Evolutionary conservation across 352 stramenopile species (phyloP), one percentile per base, ranked within the genome.

Genomic region (Pythium dissimile): DNA sequence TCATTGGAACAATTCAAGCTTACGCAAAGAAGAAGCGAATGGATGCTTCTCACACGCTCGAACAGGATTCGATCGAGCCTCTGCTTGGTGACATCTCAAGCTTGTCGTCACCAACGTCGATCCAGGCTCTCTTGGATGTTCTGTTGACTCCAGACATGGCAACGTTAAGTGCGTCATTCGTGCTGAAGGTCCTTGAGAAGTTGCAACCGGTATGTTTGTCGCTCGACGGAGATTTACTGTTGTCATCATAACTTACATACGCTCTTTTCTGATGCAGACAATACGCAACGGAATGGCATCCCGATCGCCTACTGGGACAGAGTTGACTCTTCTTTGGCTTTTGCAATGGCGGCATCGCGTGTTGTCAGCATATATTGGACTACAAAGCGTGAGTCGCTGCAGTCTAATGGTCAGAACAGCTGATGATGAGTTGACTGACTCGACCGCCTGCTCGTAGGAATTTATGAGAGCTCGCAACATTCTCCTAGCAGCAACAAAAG

Each of bases 81-180:
- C 42, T 93, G 13, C 59, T 94, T 30, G 77, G 81, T 24, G 77
- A 89, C 21, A 90, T 94, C 23, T 58, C 57, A n/a, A 77, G 60
- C 39, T 54, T 94, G 21, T 74, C 75, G 24, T 89, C 81, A 12
- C 69, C 71, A 4, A 81, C 80, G 24, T 89, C 74, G 5, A 78
- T 94, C 21, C 72, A 94, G 42, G 59, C 73, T 7, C 69, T 94
- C n/a, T 53, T 91, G 3, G 81, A 94, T n/a, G 65, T 85, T 4
- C 53, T 94, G n/a, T 54, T 86, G 1, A 75, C 66, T 51, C 54
- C 65, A 18, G 80, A 89, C 21, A 90, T 92, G 81, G 58, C 55
- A 20, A 48, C 69, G 27, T 51, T 94, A 8, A 76, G 66, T 44
- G 70, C 75, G n/a, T 65, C 51, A 2, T 91, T 90, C 57, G 60